A percentile compares a stretch with the other conserved stretches of the same genome.
phyloP scores from a whole-genome alignment of 345 rosid genomes.

The Sonneratia alba region DNA sequence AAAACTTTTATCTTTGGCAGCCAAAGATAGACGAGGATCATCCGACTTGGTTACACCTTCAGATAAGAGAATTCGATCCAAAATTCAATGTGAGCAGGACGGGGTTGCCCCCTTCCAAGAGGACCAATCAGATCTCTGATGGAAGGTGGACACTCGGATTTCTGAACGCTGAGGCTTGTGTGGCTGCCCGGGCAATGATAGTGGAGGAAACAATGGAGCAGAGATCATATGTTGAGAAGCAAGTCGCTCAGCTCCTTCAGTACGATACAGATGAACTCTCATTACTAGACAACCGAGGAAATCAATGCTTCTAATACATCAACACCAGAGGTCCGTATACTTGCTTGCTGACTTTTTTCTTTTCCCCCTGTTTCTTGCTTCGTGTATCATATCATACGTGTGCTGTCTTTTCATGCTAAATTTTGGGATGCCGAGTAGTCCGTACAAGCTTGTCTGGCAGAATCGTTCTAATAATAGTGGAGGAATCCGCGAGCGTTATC shows the following conservation, averaged over 20 bases:
- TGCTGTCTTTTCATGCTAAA: background rate
- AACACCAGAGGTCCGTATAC: conserved; percentile 15
- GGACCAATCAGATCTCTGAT: conserved; percentile 21
- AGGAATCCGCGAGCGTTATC: background rate
- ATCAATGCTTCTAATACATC: conserved; percentile 6
- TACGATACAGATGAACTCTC: conserved; percentile 12
- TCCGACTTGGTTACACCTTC: conserved; percentile 52
- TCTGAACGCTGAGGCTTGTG: conserved; percentile 31
- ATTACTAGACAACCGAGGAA: conserved; percentile 13
- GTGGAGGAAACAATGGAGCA: conserved; percentile 37
- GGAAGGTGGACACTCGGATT: conserved; percentile 65
- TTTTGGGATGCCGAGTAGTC: conserved; percentile 3
- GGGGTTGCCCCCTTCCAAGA: conserved; percentile 12
- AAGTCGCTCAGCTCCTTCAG: conserved; percentile 26
- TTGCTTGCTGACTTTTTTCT: background rate
- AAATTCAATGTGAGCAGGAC: conserved; percentile 21
- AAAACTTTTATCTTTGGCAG: conserved; percentile 18
- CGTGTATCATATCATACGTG: background rate
- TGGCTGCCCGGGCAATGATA: conserved; percentile 32
- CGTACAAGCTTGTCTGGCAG: background rate
- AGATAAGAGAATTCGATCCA: conserved; percentile 47
- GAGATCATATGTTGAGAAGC: conserved; percentile 27
- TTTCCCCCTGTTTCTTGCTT: background rate
- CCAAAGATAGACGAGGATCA: conserved; percentile 46
- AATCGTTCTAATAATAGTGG: background rate